Evolutionary conservation across 2,329 filamentous ascomycete genomes (phyloP), one percentile per base, ranked within the genome.

Genomic region (Pseudocercospora crystallina): DNA sequence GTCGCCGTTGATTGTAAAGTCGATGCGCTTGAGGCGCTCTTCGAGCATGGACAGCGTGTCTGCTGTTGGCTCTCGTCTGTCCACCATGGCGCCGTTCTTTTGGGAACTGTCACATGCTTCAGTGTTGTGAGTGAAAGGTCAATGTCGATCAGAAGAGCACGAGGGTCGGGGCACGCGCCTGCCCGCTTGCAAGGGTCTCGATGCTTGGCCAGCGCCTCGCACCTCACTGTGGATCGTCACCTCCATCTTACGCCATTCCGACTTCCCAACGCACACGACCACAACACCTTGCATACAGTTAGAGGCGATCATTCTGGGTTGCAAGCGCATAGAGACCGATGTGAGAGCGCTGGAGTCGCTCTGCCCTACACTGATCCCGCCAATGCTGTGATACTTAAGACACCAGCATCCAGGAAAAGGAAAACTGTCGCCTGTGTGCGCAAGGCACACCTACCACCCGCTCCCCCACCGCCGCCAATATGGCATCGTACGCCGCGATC

Each of bases 401-500:
- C 20, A 26, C 20, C 20, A 26, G 4, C 20, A 26, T 26, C 20
- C 20, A 26, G 20, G 20, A 26, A 26, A 26, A 26, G 20, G 20
- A 26, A 26, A 26, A 26, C 20, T 26, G 20, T 26, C 20, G 20
- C 20, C 20, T 26, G 20, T 26, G 20, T 7, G 4, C 20, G 20
- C 20, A 26, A 26, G 20, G 20, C 20, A 26, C 49, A 37, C 20
- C 45, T 37, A 38, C 34, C 35, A 29, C 48, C 41, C 42, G 48
- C 45, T 44, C 36, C 40, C 29, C 30, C 34, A 26, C 34, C 13
- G 37, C 13, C 26, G 20, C 30, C 15, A 47, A 20, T 51, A 77
- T 77, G 74, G 70, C 73, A 43, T 71, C 69, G 55, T 77, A 77
- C 65, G 69, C 74, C 40, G 71, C 75, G 26, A 76, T 77, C 54